Evolutionary conservation across 495 filamentous ascomycete genomes (phyloP).

Genomic region (Neurospora tetraspora): DNA sequence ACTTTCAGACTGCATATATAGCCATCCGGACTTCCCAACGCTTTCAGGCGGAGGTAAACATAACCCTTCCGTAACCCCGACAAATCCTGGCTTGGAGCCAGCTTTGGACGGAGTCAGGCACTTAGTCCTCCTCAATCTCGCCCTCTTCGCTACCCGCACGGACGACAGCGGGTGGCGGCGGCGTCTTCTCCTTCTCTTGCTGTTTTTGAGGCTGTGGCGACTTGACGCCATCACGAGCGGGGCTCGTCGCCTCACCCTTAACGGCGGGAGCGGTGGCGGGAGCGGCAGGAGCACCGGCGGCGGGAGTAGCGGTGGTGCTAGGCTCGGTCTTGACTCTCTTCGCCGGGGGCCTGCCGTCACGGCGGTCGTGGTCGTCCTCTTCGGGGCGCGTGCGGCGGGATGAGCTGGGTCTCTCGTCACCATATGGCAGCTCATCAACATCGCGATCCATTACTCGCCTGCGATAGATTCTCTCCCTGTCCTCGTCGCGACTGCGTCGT

Average conservation of each 20-base stretch:
- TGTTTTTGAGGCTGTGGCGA: conserved; percentile 47
- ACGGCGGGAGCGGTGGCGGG: not conserved
- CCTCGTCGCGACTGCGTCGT: conserved; percentile 70
- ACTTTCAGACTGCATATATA: not conserved
- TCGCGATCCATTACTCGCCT: conserved; percentile 69
- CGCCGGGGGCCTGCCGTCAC: conserved; percentile 51
- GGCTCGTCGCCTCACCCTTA: conserved; percentile 3
- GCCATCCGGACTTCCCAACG: not conserved
- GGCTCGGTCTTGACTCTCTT: conserved; percentile 14
- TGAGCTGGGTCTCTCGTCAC: conserved; percentile 58
- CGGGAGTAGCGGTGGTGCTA: not conserved
- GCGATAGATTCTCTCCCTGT: conserved; percentile 75
- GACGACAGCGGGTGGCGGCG: conserved; percentile 42
- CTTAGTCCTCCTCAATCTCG: conserved; percentile 88
- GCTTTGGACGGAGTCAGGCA: not conserved
- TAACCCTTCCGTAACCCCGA: not conserved
- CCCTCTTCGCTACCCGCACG: conserved; percentile 92
- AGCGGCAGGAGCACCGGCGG: not conserved
- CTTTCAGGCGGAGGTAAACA: not conserved
- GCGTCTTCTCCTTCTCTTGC: conserved; percentile 41
- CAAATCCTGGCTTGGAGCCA: not conserved
- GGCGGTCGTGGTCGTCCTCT: conserved; percentile 59
- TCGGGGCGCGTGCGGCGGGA: conserved; percentile 64
- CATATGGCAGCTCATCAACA: conserved; percentile 79
- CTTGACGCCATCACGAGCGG: conserved; percentile 42